Evolutionary conservation across 345 rosid species (phyloP), one percentile per base, ranked within the genome.

Genomic region (Microcos paniculata): DNA sequence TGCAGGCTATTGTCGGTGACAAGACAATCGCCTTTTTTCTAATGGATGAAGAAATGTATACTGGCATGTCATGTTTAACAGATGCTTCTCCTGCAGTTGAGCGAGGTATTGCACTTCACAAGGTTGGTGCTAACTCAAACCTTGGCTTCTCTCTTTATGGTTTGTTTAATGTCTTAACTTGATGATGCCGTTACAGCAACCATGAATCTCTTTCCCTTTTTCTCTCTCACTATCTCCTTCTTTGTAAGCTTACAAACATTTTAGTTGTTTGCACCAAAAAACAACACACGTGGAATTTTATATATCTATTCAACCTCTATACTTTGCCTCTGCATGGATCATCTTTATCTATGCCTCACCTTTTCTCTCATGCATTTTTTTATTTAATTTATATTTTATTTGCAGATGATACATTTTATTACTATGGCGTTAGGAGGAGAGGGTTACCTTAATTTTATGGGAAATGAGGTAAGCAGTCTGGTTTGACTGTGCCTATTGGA

Each of bases 371-470:
- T n/a, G 31, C 77, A 10, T 33, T 71, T 57, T 31, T 55, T 66
- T 59, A 16, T 35, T 46, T 23, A 51, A 61, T 40, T 46, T 38
- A 42, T 59, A 40, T 53, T 46, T 8, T 46, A 63, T 59, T 58
- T 79, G 82, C 89, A 90, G 97, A 88, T 91, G 91, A 86, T 90
- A 80, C 97, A 91, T 86, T 86, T 90, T 72, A 73, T 90, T 58
- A 90, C 94, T 4, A 87, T 90, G 92, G 94, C 92, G 73, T 77
- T 91, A 76, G 97, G 97, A 79, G 94, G 97, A 10, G 94, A 91
- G 62, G 97, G 94, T 77, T 90, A 91, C 77, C 91, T 91, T 71
- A 91, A 91, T 85, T 91, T 90, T 73, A 91, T 91, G 92, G 97
- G 94, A 73, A 91, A 91, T 76, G 97, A 91, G 91, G 97, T 90